phyloP scores from a whole-genome alignment of 176 grass and related monocot genomes.

The Rhynchospora breviuscula region DNA sequence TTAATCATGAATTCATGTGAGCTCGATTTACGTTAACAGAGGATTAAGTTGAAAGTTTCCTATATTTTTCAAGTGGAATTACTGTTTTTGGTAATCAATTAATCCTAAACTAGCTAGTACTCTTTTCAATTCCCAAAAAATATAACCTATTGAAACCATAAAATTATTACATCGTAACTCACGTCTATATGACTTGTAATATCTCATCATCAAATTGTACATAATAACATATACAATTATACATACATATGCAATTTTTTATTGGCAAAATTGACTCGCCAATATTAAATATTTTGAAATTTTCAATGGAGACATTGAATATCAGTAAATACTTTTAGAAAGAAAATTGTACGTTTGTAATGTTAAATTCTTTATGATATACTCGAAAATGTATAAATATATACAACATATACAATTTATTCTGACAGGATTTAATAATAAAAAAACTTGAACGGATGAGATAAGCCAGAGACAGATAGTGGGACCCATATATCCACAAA shows the following conservation, averaged over 20 bases:
- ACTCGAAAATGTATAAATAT: neutral
- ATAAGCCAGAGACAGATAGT: neutral
- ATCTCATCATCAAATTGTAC: too few relatives aligned
- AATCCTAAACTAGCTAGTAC: neutral
- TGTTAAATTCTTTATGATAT: neutral
- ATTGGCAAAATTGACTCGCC: too few relatives aligned
- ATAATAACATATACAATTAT: too few relatives aligned
- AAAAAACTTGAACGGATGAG: neutral
- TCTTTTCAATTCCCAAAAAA: neutral
- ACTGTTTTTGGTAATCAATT: neutral
- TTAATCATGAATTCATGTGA: neutral
- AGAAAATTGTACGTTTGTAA: too few relatives aligned
- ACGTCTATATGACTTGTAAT: too few relatives aligned
- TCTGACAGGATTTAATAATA: neutral
- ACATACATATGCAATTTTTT: too few relatives aligned
- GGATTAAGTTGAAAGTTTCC: neutral
- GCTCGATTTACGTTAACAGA: neutral
- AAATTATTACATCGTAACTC: too few relatives aligned
- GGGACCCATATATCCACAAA: neutral
- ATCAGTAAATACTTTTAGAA: too few relatives aligned
- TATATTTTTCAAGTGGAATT: neutral
- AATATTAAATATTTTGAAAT: too few relatives aligned
- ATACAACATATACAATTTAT: neutral
- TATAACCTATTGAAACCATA: neutral
- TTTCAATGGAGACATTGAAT: too few relatives aligned